Conservation (phyloP, 2,329 filamentous ascomycete genomes). For the Trichophaea hybrida region DNA sequence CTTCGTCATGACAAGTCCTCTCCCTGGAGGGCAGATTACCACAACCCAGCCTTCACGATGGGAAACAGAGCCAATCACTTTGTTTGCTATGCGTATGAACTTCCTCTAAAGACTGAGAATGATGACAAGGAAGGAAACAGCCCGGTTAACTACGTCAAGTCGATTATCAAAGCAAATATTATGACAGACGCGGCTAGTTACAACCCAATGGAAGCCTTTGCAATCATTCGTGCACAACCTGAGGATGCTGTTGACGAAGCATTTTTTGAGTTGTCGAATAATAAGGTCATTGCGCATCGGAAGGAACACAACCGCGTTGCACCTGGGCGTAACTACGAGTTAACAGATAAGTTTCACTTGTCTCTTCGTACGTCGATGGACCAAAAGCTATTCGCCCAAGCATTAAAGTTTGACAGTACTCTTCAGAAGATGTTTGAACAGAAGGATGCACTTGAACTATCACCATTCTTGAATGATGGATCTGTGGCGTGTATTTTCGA, state of each 20-base stretch:
- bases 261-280: constrained; percentile 20
- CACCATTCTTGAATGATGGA: constrained; percentile 21
- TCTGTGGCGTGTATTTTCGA: constrained; percentile 22
- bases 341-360: constrained; percentile 23
- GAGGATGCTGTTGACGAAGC: constrained; percentile 23
- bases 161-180: constrained; percentile 23
- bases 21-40: constrained; percentile 21
- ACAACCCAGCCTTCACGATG: constrained; percentile 20
- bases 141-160: constrained; percentile 21
- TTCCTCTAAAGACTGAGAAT: constrained; percentile 12
- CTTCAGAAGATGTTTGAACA: constrained; percentile 14
- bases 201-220: constrained; percentile 19
- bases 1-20: constrained; percentile 15
- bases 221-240: constrained; percentile 17
- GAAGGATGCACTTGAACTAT: constrained; percentile 17
- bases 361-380: constrained; percentile 21
- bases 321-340: constrained; percentile 24
- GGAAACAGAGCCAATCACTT: constrained; percentile 22
- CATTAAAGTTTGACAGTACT: constrained; percentile 16
- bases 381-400: constrained; percentile 20
- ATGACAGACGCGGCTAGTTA: constrained; percentile 20
- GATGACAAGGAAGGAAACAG: constrained; percentile 8
- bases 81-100: constrained; percentile 21
- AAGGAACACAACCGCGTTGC: constrained; percentile 22
- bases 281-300: constrained; percentile 20